Conservation (phyloP, 2,329 filamentous ascomycete genomes). For the Hymenoscyphus salicellus region DNA sequence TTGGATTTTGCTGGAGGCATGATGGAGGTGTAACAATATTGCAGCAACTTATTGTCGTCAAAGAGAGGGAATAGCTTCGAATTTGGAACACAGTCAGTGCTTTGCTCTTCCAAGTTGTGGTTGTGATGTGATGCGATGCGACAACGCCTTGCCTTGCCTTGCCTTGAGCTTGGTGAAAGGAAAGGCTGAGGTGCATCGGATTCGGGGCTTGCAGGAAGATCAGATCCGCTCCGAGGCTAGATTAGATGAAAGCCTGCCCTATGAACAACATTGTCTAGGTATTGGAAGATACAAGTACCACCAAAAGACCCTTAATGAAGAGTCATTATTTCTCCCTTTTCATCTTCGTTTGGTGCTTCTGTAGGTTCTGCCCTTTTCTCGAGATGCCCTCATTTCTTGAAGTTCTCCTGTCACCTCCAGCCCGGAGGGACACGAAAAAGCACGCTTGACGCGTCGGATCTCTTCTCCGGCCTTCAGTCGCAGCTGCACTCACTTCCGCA, state of each 20-base stretch:
- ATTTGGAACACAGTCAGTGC: not conserved
- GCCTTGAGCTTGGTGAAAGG: not conserved
- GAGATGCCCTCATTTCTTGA: too few species aligned
- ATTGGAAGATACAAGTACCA: too few species aligned
- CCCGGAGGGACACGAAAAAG: not conserved
- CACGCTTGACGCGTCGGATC: not conserved
- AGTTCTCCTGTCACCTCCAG: not conserved
- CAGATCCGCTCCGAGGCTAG: not conserved
- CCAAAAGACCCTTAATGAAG: too few species aligned
- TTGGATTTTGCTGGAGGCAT: conserved; percentile 35
- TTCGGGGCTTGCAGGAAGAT: not conserved
- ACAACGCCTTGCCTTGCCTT: not conserved
- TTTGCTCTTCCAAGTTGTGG: not conserved
- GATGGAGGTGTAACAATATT: not conserved
- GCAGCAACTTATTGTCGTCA: not conserved
- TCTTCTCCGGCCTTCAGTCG: not conserved
- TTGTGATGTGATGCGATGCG: not conserved
- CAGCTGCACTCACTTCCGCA: not conserved
- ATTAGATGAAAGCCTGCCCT: too few species aligned
- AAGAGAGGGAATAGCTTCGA: not conserved
- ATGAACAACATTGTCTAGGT: too few species aligned
- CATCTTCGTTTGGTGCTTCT: too few species aligned
- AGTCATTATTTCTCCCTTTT: too few species aligned
- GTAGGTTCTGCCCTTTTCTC: too few species aligned
- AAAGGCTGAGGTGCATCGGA: not conserved